Percentiles rank a stretch among this genome's conserved stretches.
Conservation (phyloP, 176 grass and related monocot species). For the Avena atlantica region DNA sequence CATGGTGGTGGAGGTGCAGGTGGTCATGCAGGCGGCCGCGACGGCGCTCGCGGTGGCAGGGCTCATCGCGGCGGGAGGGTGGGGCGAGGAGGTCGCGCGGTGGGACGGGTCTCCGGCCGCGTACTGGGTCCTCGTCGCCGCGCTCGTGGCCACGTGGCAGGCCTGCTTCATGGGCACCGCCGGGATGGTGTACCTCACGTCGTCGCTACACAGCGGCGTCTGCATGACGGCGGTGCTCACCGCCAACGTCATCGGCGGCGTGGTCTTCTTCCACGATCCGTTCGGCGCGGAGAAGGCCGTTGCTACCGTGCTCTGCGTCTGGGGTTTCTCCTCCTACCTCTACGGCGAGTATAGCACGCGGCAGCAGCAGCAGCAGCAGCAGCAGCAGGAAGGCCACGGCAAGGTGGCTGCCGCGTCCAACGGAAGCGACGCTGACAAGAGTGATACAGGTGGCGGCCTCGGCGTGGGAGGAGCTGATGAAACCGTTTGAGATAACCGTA, state of each 20-base stretch:
- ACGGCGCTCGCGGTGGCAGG: slow-evolving; percentile 73
- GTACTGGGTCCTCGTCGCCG: slow-evolving; percentile 67
- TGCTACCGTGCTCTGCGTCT: slow-evolving; percentile 77
- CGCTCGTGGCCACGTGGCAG: slow-evolving; percentile 79
- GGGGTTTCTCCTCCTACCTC: slow-evolving; percentile 87
- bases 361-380: slow-evolving; percentile 10
- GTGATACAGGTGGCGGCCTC: slow-evolving; percentile 23
- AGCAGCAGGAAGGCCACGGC: slow-evolving; percentile 36
- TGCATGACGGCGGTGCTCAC: slow-evolving; percentile 93
- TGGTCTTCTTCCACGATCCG: slow-evolving; percentile 64
- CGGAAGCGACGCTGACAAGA: slow-evolving; percentile 37
- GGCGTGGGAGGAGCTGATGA: slow-evolving; percentile 37
- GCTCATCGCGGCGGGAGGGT: slow-evolving; percentile 45
- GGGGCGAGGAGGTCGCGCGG: slow-evolving; percentile 44
- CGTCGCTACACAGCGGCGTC: slow-evolving; percentile 90
- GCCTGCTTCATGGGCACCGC: slow-evolving; percentile 95
- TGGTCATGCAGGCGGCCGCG: slow-evolving; percentile 84
- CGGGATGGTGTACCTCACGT: slow-evolving; percentile 85
- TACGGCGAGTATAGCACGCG: slow-evolving; percentile 76
- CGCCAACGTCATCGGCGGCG: slow-evolving; percentile 83
- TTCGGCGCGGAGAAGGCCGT: slow-evolving; percentile 78
- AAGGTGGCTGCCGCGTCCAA: slow-evolving; percentile 50
- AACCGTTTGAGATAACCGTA: slow-evolving; percentile 40
- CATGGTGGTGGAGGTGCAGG: slow-evolving; percentile 88
- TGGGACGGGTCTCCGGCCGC: slow-evolving; percentile 62